Base-by-base conservation (phyloP, 2,329 filamentous ascomycete species). In the Pleomassaria siparia region DNA sequence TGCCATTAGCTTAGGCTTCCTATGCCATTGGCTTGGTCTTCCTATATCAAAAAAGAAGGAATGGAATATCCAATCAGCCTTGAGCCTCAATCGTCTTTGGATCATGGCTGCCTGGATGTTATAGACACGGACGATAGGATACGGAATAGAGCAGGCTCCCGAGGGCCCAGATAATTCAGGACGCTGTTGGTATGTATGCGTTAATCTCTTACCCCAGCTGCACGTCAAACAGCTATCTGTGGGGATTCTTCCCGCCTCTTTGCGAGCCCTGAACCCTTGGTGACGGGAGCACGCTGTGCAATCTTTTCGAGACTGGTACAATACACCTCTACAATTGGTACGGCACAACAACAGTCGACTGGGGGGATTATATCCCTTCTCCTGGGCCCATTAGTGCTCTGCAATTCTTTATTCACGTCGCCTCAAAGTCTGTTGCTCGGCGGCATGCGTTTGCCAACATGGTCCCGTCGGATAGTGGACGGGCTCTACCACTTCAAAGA, bases 361-460 rank as follows among this genome's bases (percentile, higher is more conserved):
- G 18, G 10, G 35, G 35, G 20, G 24, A 37, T n/a, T 15, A 37
- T 13, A 4, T 24, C 18, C 20, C 11, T 22, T n/a, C 29, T 32
- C 15, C 18, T 15, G 6, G 15, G 18, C 3, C 9, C 20, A 6
- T 37, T 13, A 13, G 13, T 24, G 6, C 18, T 37, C 9, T 24
- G 12, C 32, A 37, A 22, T 22, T 37, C 35, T 37, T 37, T 37
- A 10, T 22, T 12, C 20, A 16, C 24, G 20, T 4, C 18, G 6
- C 18, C 20, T 35, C 15, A 22, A 32, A 16, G 5, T 35, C 39
- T 25, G 13, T 36, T 39, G 15, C 18, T 25, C 46, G 44, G 50
- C 25, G 39, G 28, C 36, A 7, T 49, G 47, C 49, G 42, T 53
- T 53, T 51, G 46, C 40, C 32, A 41, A 18, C 32, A 36, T 22